A percentile compares a stretch with the other conserved stretches of the same genome.
These are phyloP conservation scores for Penicillium silybi DNA, from an alignment of 495 filamentous ascomycete species.

Conservation along the genomic window DNA sequence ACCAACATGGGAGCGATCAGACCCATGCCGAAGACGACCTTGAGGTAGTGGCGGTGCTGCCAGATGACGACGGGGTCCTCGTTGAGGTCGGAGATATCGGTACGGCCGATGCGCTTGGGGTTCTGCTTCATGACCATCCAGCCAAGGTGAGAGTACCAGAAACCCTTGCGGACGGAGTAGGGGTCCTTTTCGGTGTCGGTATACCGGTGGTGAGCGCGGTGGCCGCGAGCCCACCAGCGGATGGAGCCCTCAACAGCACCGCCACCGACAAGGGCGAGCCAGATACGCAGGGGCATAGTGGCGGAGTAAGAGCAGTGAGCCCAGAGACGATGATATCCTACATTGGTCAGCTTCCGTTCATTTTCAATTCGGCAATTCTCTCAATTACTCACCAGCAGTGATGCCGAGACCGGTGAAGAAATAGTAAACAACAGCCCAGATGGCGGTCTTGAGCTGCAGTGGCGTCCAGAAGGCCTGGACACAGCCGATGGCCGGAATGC, in stretches of 20 bases:
- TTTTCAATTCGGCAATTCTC: background rate
- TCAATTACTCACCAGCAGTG: conserved; percentile 63
- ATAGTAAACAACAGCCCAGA: conserved; percentile 85
- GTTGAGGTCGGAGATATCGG: conserved; percentile 95
- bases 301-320: conserved; percentile 94
- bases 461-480: conserved; percentile 80
- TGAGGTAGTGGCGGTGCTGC: conserved; percentile 94
- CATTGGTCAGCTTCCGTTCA: conserved; percentile 16
- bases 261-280: conserved; percentile 85
- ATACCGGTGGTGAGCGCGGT: conserved; percentile 97
- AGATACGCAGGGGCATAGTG: conserved; percentile 81
- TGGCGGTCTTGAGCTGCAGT: conserved; percentile 66
- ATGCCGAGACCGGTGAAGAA: conserved; percentile 89
- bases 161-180: conserved; percentile 97
- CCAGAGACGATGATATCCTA: conserved; percentile 88
- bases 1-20: conserved; percentile 79
- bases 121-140: conserved; percentile 95
- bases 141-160: conserved; percentile 93
- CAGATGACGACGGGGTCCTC: conserved; percentile 89
- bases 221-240: conserved; percentile 95
- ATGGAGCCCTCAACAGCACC: conserved; percentile 96
- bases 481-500: conserved; percentile 73
- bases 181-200: conserved; percentile 99
- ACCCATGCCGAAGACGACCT: conserved; percentile 83
- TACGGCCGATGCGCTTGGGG: conserved; percentile 87